Evolutionary conservation across 148 eudicot genomes (phyloP), one percentile per base, ranked within the genome.

Genomic region (Chenopodium album): DNA sequence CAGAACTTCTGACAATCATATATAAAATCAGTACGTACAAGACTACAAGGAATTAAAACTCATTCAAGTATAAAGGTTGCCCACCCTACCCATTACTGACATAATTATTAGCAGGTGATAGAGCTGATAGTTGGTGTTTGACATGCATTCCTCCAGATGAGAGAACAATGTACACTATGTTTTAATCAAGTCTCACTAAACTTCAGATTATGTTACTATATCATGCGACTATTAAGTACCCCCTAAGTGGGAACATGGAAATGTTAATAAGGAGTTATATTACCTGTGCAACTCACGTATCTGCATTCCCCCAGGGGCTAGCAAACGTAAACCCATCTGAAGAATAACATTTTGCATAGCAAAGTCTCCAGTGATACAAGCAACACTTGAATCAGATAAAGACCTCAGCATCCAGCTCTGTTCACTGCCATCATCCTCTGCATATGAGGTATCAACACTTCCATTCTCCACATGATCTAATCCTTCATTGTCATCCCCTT

Each of bases 221-320:
- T 52, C 12, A 56, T 16, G 62, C 17, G n/a, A 4, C 62, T 14
- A 19, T 56, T 56, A 56, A 4, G 60, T 41, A 41, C 44, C 44
- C 44, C 44, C 8, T 41, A 41, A 41, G 44, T 6, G 44, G 44
- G 44, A 41, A 41, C 44, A 41, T 62, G 66, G 7, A 20, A 0
- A 62, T 20, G 28, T 20, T 4, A 11, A 47, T 52, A 56, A 32
- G 50, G 47, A 4, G 69, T 41, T 50, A 29, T 31, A 62, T 73
- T 81, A 96, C 99, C 99, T 94, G 87, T 94, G 97, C 83, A 96
- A 82, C 88, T 96, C 94, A 59, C 97, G 95, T 47, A 96, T 96
- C 88, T 96, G 99, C 98, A 94, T 94, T 78, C 99, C 99, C 69
- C 97, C 98, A n/a, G 99, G 98, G 32, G 99, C 97, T 85, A 96